phyloP scores from a whole-genome alignment of 2,329 filamentous ascomycete genomes.

The Trichoderma gracile region DNA sequence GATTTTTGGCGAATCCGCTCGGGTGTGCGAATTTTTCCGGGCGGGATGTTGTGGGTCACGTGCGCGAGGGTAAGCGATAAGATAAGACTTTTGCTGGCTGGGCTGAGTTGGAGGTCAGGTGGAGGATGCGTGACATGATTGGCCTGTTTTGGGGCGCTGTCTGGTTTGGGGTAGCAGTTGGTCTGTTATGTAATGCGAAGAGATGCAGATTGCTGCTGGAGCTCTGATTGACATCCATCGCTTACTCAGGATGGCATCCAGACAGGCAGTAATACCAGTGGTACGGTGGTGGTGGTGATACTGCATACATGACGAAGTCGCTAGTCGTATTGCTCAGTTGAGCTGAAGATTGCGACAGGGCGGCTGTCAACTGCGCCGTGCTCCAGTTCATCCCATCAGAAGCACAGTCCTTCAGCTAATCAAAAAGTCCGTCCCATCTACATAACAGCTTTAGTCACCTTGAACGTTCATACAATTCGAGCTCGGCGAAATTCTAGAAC shows the following conservation, averaged over 20 bases:
- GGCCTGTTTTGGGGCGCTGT: neutral
- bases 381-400: neutral
- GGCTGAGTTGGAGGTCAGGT: neutral
- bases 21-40: constrained; percentile 28
- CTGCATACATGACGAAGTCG: neutral
- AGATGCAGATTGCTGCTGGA: neutral
- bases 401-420: neutral
- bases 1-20: constrained; percentile 30
- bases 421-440: neutral
- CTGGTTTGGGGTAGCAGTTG: neutral
- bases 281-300: neutral
- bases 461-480: neutral
- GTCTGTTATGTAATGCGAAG: neutral
- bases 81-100: neutral
- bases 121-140: neutral
- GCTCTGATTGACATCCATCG: neutral
- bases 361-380: neutral
- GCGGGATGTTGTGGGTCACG: constrained; percentile 36
- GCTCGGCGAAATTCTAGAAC: constrained; percentile 14
- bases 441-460: no score
- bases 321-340: neutral
- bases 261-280: no score
- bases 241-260: neutral
- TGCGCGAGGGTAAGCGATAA: constrained; percentile 33
- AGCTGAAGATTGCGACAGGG: neutral